Evolutionary conservation across 1,139 yeast genomes (phyloP), one percentile per base, ranked within the genome.

Genomic region (Taiozyma onychis): DNA sequence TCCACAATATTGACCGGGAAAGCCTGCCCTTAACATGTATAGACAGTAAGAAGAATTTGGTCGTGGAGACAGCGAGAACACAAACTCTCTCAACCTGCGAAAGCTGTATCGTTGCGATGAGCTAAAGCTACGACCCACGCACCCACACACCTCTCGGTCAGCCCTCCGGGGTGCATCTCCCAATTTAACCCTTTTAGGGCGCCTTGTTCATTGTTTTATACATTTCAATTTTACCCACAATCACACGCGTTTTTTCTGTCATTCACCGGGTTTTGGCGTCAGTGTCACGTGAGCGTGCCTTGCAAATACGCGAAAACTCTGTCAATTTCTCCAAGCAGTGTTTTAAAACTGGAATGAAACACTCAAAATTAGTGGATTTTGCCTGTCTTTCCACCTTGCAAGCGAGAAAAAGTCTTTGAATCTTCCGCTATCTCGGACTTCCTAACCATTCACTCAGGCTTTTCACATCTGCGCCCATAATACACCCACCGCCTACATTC

Each of bases 231-330:
- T 27, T 27, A 27, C 18, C 16, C 7, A 6, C 41, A 37, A 3
- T 16, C 18, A 9, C 18, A 37, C 41, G 41, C 41, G 41, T 37
- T 30, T 32, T 32, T 27, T n/a, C 34, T 30, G 34, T 30, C 34
- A 30, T 18, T 18, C 18, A 18, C 18, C 18, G 18, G 18, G 18
- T 13, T 32, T 32, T 32, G 41, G 41, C 41, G 41, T 37, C 41
- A 18, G 43, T 41, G 13, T 41, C 43, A 41, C 43, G 43, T 37
- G 41, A 37, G 41, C 41, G 41, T 37, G 41, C 41, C 41, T 37
- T 37, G 35, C 14, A 32, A 32, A 32, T 32, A 32, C 35, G 18
- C 18, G 35, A 32, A n/a, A 8, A 5, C 9, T 2, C 35, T n/a
- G 9, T 18, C 18, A 14, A 14, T 10, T 32, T 32, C 18, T n/a